Evolutionary conservation across 306 rosid species (phyloP), one percentile per base, ranked within the genome.

Genomic region (Rosa chinensis): DNA sequence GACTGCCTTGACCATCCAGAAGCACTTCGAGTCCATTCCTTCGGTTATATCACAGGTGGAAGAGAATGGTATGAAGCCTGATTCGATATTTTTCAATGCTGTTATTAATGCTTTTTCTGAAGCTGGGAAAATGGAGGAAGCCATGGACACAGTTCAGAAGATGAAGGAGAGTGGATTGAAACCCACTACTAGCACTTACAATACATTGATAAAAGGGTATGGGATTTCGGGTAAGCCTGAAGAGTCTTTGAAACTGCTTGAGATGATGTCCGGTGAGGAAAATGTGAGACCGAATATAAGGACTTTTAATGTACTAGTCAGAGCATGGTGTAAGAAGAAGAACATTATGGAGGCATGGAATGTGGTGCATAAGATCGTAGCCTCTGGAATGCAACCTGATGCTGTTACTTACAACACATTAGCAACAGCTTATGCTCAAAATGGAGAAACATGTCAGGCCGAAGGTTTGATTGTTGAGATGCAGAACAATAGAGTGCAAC

Each of bases 141-240:
- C 96, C 79, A 80, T 84, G 87, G 81, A 78, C 77, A 62, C 82
- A 66, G 75, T 91, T 37, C 69, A 74, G 80, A 86, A 91, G 78
- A 91, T 91, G 93, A 88, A 85, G 87, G 84, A 81, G 55, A 86
- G 87, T 88, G 93, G 92, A 78, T 50, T 89, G 52, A 77, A 70
- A 66, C 93, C 88, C 16, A 77, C 83, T 32, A 83, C 86, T 63
- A 72, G 88, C 81, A 91, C 92, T 74, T 89, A 87, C 23, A 88
- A 91, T 79, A 80, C 92, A 6, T 82, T 91, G 70, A 91, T 91
- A 61, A 89, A 91, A 88, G 93, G 96, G 73, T 89, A 86, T 74
- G 96, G 96, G 73, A 86, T 89, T 74, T 88, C 83, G 3, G 85
- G 96, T 82, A 85, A 59, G 83, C 92, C 96, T 78, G 89, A 82